Evolutionary conservation across 1,139 yeast species (phyloP).

Genomic region (Martiniozyma asiatica): DNA sequence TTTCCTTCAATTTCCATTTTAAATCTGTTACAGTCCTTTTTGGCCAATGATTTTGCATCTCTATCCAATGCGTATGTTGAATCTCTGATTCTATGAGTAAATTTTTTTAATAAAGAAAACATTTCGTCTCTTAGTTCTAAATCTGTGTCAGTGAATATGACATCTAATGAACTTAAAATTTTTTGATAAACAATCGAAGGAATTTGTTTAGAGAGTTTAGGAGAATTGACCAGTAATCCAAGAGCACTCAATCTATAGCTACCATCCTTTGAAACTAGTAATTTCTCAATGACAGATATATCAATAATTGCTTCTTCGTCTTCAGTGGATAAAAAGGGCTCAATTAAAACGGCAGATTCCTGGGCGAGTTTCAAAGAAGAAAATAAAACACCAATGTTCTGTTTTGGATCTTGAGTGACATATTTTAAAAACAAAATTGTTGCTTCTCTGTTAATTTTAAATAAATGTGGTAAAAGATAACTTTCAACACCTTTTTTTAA

Average conservation of each 20-base stretch:
- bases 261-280: slow-evolving; percentile 32
- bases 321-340: slow-evolving; percentile 29
- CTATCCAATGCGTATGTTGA: slow-evolving; percentile 47
- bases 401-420: slow-evolving; percentile 11
- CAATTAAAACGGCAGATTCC: slow-evolving; percentile 39
- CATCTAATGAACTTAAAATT: slow-evolving; percentile 32
- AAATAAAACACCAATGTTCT: slow-evolving; percentile 28
- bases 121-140: slow-evolving; percentile 59
- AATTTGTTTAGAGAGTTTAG: slow-evolving; percentile 50
- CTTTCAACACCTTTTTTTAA: slow-evolving; percentile 39
- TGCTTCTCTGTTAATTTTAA: slow-evolving; percentile 36
- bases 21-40: slow-evolving; percentile 24
- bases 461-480: slow-evolving; percentile 52
- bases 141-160: slow-evolving; percentile 48
- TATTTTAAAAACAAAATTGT: slow-evolving; percentile 27
- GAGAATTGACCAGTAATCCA: slow-evolving; percentile 47
- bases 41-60: slow-evolving; percentile 30
- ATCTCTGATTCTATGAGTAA: slow-evolving; percentile 53
- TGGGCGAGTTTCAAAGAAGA: slow-evolving; percentile 57
- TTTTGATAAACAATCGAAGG: slow-evolving; percentile 31
- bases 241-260: slow-evolving; percentile 45
- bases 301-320: slow-evolving; percentile 23
- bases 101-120: slow-evolving; percentile 45
- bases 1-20: slow-evolving; percentile 25
- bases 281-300: slow-evolving; percentile 23